Evolutionary conservation across 805 yeast genomes (phyloP).

Genomic region (Candida taoyuanica): DNA sequence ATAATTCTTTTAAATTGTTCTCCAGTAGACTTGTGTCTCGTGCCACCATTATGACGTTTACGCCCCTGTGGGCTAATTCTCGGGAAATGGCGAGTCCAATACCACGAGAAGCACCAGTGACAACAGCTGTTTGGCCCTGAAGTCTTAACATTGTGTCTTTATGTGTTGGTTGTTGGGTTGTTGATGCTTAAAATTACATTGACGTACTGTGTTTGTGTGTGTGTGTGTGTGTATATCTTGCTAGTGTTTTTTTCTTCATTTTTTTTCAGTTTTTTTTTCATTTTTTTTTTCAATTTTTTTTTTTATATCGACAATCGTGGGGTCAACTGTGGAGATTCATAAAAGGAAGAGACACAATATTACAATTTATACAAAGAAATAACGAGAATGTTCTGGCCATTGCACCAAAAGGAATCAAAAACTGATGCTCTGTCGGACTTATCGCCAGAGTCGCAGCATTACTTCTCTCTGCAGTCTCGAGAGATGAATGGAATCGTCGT

Average conservation of each 20-base stretch:
- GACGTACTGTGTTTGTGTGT: no score
- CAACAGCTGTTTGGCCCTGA: constrained; percentile 38
- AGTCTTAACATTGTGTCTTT: neutral
- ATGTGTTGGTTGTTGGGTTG: no score
- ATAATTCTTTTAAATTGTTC: constrained; percentile 17
- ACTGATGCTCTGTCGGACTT: constrained; percentile 7
- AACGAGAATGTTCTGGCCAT: constrained; percentile 9
- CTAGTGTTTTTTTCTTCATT: no score
- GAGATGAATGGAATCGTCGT: neutral
- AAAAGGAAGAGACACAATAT: no score
- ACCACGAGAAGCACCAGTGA: constrained; percentile 72
- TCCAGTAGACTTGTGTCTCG: constrained; percentile 38
- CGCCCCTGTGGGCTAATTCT: constrained; percentile 46
- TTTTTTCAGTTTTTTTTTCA: no score
- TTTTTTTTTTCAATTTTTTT: no score
- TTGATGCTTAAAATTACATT: no score
- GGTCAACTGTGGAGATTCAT: no score
- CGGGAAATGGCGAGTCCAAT: constrained; percentile 56
- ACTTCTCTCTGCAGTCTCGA: constrained; percentile 5
- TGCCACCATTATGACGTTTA: constrained; percentile 47
- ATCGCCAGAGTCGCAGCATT: constrained; percentile 9
- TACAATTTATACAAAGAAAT: no score
- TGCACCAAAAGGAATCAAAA: neutral
- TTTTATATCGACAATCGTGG: no score
- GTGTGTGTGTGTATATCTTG: no score